Base-by-base conservation (phyloP, 163 green algal species). In the Scenedesmus sp. region DNA sequence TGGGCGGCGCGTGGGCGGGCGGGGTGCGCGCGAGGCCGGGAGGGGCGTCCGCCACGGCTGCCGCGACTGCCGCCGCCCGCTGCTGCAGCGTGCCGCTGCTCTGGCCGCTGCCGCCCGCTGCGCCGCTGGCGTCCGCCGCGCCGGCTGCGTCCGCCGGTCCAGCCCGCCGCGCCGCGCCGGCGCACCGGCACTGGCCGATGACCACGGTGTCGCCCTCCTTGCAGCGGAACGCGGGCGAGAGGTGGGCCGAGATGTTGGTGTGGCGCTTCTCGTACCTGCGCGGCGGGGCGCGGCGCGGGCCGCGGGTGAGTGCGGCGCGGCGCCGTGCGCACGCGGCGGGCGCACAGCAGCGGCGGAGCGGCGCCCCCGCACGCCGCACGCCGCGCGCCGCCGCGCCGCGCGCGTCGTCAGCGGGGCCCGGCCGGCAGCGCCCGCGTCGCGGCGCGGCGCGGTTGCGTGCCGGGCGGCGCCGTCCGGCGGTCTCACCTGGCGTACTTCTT, bases 231-330 rank as follows among this genome's bases (percentile, higher is more conserved):
- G 85, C 94, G 42, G 96, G 96, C 0, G 95, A 98, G 29, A 99
- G 73, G 87, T 99, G 96, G 2, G 94, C 96, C n/a, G 96, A 83
- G 48, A 98, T 91, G 87, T 99, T 99, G 62, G 78, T 92, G 89
- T 99, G 96, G 26, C 96, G 83, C 92, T 99, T 99, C 94, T 99
- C 96, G 84, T 99, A 99, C 84, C 92, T 96, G 86, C n/a, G n/a
- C n/a, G n/a, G 70, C 74, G 34, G 39, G 39, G 39, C 39, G 39
- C 39, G 10, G 39, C 39, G 39, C 39, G 10, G 39, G 39, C 39
- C 7, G 39, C 39, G 39, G 39, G 39, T 47, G 39, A 15, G 39
- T 15, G 39, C 39, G n/a, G n/a, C n/a, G n/a, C n/a, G n/a, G n/a
- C n/a, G n/a, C n/a, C n/a, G n/a, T n/a, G n/a, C n/a, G n/a, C n/a